These are phyloP conservation scores for Mortierella sp. DNA, from an alignment of 371 early-diverging fungal species.

Conservation along the genomic window DNA sequence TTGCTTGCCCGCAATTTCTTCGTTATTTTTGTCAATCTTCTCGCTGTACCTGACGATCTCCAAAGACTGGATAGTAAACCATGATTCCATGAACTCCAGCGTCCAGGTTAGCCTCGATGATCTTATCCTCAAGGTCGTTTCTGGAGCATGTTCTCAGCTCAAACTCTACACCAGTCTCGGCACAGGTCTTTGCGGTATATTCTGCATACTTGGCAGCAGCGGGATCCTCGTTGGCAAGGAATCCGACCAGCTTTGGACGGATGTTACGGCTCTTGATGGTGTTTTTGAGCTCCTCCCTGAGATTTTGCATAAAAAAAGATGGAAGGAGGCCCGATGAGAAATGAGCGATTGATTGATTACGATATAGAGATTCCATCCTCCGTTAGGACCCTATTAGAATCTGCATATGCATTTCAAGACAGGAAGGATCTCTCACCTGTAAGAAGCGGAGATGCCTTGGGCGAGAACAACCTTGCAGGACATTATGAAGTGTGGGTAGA, in stretches of 20 bases:
- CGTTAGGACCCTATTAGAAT: neutral
- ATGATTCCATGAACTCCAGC: conserved; percentile 88
- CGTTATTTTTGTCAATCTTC: neutral
- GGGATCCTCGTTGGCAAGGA: conserved; percentile 95
- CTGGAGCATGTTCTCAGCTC: conserved; percentile 87
- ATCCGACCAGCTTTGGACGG: conserved; percentile 91
- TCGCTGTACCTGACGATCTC: conserved; percentile 84
- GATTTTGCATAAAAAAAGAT: neutral
- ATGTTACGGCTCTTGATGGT: conserved; percentile 76
- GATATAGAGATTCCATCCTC: conserved; percentile 6
- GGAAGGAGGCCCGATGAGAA: neutral
- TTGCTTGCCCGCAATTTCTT: neutral
- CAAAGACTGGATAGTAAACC: conserved; percentile 97
- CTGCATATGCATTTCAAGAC: neutral
- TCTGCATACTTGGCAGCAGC: conserved; percentile 91
- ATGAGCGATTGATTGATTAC: neutral
- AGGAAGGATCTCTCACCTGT: conserved; percentile 56
- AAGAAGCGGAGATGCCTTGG: conserved; percentile 69
- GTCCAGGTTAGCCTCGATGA: conserved; percentile 92
- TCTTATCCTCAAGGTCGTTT: conserved; percentile 85
- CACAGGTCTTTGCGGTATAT: conserved; percentile 93
- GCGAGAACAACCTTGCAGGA: conserved; percentile 73
- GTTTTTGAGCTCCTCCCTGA: conserved; percentile 83
- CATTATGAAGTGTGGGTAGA: conserved; percentile 15
- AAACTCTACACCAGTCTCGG: conserved; percentile 90